Evolutionary conservation across 2,329 filamentous ascomycete species (phyloP), one percentile per base, ranked within the genome.

Genomic region (Colletotrichum musae): DNA sequence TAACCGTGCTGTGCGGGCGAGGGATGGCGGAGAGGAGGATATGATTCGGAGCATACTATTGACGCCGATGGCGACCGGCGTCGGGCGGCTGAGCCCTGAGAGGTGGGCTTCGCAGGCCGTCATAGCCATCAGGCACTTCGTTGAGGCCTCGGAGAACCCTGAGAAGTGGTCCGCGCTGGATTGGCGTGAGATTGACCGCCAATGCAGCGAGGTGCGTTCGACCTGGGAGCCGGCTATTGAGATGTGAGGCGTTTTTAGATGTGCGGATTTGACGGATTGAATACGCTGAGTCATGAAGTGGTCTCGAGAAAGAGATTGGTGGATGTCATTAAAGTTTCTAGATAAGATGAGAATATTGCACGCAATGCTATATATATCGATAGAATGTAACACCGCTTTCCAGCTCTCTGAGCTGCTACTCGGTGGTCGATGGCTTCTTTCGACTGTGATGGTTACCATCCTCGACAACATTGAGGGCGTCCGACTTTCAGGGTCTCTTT

Each of bases 31-130:
- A 1, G 54, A 58, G 1, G 64, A 69, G 5, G 74, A 75, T 5
- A 73, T 74, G 71, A 87, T 87, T 56, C 53, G 72, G 5, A 82
- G 75, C 15, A 70, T 88, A 9, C 75, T 88, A 15, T 86, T 88
- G 80, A 85, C 86, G 5, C 87, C 87, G 0, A 68, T 88, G 71
- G 86, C 83, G 2, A 87, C 84, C 1, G 86, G 86, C 1, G 74
- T 80, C 6, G 86, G 86, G 0, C 67, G 69, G 0, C 81, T 88
- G 41, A 85, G 80, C 72, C 72, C 80, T 6, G 77, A 84, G 71
- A 80, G 78, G 3, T 88, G 86, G 86, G 85, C 86, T 10, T 75
- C 75, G 39, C 86, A 88, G 78, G 76, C 80, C 18, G 82, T 86
- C 18, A 66, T 88, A 21, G 86, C 86, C 0, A 72, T 88, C 68